phyloP scores from a whole-genome alignment of 164 flowering plant genomes.

The Sextonia rubra region DNA sequence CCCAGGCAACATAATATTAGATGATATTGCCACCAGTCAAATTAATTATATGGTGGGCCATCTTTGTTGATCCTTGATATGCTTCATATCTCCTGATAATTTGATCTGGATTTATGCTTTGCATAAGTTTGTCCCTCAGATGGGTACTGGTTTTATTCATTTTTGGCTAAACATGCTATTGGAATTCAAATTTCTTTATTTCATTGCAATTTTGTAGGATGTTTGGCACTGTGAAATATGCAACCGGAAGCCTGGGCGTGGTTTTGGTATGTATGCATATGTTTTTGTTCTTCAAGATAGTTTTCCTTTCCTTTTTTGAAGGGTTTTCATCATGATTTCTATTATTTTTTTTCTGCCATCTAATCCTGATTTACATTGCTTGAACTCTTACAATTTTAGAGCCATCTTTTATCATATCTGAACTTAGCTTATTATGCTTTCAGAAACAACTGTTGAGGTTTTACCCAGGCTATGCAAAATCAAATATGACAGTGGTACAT shows the following conservation, averaged over 20 bases:
- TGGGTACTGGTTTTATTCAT: neutral
- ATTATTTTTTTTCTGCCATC: neutral
- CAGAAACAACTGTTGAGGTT: constrained; percentile 97
- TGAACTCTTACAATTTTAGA: neutral
- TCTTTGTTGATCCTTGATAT: neutral
- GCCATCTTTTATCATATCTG: neutral
- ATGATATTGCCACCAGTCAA: neutral
- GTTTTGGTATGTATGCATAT: constrained; percentile 66
- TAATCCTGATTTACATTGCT: neutral
- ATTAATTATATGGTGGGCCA: too few species aligned
- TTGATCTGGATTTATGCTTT: neutral
- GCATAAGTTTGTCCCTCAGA: neutral
- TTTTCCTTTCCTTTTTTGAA: too few species aligned
- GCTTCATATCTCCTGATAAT: neutral
- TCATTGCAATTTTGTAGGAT: constrained; percentile 52
- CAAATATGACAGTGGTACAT: constrained; percentile 95
- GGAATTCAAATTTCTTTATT: neutral
- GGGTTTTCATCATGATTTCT: neutral
- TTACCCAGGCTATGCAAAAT: constrained; percentile 93
- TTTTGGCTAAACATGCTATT: neutral
- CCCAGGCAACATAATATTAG: neutral
- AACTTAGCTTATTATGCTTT: constrained; percentile 8
- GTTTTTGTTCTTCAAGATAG: neutral
- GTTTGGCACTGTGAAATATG: constrained; percentile 99
- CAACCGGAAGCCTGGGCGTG: constrained; percentile 94